phyloP scores from a whole-genome alignment of 306 rosid genomes.

The Quercus engelmannii region DNA sequence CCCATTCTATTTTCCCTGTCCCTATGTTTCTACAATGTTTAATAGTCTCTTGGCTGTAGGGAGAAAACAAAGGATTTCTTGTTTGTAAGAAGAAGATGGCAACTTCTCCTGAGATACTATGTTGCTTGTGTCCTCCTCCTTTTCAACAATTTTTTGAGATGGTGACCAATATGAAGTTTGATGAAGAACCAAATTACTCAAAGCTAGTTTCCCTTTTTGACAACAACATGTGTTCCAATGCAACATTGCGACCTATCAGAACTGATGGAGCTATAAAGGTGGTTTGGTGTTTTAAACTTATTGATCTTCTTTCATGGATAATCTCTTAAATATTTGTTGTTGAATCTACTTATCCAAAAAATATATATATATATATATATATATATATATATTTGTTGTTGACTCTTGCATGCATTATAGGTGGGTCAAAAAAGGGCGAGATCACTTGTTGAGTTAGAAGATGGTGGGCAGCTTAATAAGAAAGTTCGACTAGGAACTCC shows the following conservation, averaged over 20 bases:
- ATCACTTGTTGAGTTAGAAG: constrained; percentile 69
- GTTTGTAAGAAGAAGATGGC: constrained; percentile 95
- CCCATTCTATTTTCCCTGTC: neutral
- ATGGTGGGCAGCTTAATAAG: constrained; percentile 90
- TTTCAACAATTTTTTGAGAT: constrained; percentile 85
- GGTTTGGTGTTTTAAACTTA: constrained; percentile 7
- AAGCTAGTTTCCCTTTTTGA: constrained; percentile 77
- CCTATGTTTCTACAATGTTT: neutral
- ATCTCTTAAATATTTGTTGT: constrained; percentile 2
- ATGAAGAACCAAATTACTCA: constrained; percentile 90
- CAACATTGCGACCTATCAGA: constrained; percentile 71
- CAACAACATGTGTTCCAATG: constrained; percentile 66
- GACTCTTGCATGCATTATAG: constrained; percentile 33
- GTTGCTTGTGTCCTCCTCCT: constrained; percentile 87
- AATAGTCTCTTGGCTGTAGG: constrained; percentile 40
- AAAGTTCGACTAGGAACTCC: constrained; percentile 85
- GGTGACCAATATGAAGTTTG: constrained; percentile 83
- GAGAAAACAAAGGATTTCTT: constrained; percentile 94
- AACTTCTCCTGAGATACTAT: constrained; percentile 85
- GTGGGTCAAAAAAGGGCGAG: constrained; percentile 90
- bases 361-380: neutral
- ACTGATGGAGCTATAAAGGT: constrained; percentile 95
- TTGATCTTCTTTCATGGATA: neutral
- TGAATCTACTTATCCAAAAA: neutral
- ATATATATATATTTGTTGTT: neutral